A percentile compares a stretch with the other conserved stretches of the same genome.
phyloP scores from a whole-genome alignment of 1,284 basidiomycete genomes.

The Sutorius eximius region DNA sequence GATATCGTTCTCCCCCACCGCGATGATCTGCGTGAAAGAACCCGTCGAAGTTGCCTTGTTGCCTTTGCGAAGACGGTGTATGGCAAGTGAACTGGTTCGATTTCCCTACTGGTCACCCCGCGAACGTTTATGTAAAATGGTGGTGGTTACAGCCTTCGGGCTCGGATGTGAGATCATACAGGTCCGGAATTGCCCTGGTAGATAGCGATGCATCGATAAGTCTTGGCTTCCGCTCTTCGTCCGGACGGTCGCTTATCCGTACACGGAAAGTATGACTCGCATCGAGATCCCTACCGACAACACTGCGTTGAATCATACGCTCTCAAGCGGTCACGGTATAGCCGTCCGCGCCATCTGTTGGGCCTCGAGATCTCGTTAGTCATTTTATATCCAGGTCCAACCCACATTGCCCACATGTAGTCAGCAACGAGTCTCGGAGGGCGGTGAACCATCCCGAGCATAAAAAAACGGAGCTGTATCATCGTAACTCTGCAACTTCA shows the following conservation, averaged over 20 bases:
- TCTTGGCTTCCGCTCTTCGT: slow-evolving; percentile 14
- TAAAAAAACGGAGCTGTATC: slow-evolving; percentile 18
- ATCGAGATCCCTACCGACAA: background rate
- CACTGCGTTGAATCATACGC: background rate
- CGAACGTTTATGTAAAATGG: slow-evolving; percentile 9
- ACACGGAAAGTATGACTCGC: background rate
- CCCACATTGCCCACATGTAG: slow-evolving; percentile 2
- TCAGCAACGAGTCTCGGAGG: slow-evolving; percentile 1
- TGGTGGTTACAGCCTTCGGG: background rate
- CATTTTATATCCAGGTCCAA: background rate
- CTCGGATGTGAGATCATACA: background rate
- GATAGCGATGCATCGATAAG: too few relatives aligned
- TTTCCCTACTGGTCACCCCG: slow-evolving; percentile 4
- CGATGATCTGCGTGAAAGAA: slow-evolving; percentile 2
- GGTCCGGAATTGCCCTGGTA: slow-evolving; percentile 1
- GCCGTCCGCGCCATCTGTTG: background rate
- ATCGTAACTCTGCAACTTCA: background rate
- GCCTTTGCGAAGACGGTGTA: background rate
- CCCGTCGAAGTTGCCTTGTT: background rate
- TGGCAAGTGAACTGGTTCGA: slow-evolving; percentile 19
- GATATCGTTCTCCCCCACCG: background rate
- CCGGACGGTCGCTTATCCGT: background rate
- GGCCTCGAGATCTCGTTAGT: background rate
- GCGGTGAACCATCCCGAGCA: background rate
- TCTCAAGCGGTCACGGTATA: background rate